Conservation (phyloP, 345 rosid genomes). For the Combretum micranthum region DNA sequence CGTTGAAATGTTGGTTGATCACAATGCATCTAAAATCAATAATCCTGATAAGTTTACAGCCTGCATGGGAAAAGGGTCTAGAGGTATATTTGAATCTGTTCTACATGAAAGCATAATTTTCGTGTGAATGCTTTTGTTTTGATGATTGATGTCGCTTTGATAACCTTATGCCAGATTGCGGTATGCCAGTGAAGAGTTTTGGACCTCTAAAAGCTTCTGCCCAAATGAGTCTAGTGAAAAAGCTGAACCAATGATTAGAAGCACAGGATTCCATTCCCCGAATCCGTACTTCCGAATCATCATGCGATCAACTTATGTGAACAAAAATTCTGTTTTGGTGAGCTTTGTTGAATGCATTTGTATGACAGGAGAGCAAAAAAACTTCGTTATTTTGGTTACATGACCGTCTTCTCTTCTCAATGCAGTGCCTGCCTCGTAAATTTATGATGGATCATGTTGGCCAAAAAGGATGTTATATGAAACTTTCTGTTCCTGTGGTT, state of each 20-base stretch:
- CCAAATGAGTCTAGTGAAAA: not conserved
- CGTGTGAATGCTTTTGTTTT: too few relatives aligned
- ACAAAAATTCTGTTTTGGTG: not conserved
- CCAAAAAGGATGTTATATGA: not conserved
- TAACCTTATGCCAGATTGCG: too few relatives aligned
- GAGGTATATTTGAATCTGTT: too few relatives aligned
- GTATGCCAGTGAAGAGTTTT: too few relatives aligned
- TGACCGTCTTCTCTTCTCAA: not conserved
- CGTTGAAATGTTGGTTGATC: not conserved
- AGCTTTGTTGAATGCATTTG: not conserved
- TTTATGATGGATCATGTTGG: conserved; percentile 1
- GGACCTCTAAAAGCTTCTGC: not conserved
- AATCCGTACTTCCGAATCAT: not conserved
- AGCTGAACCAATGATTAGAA: not conserved
- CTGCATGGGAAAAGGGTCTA: too few relatives aligned
- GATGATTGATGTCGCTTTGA: too few relatives aligned
- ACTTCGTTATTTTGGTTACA: too few relatives aligned
- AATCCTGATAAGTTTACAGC: too few relatives aligned
- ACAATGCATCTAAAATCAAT: not conserved
- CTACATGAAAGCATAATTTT: too few relatives aligned
- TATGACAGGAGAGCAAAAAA: too few relatives aligned
- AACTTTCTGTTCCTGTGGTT: not conserved
- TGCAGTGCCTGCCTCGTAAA: not conserved
- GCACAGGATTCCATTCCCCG: not conserved
- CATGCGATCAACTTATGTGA: not conserved